Base-by-base conservation (phyloP, 352 stramenopile species). In the Phytopythium chamaehyphon region DNA sequence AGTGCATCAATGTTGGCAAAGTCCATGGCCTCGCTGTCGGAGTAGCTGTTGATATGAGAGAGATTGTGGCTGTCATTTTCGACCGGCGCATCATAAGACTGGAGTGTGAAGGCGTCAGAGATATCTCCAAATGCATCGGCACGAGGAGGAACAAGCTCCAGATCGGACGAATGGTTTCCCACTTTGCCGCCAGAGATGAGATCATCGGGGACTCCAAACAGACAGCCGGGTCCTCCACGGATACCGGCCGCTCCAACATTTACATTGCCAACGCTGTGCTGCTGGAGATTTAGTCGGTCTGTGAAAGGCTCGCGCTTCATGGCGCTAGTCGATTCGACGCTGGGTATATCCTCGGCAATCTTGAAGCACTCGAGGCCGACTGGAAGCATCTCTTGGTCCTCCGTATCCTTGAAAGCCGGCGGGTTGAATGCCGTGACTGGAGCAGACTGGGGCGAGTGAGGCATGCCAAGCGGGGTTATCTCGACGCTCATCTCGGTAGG, bases 351-450 rank as follows among this genome's bases (percentile, higher is more conserved):
- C 59, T 65, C 64, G 12, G 66, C 37, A 24, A 81, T 73, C 44
- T 70, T 67, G 47, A 77, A 81, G 51, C 64, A 78, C 9, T 81
- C 69, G 58, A 73, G 52, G 1, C 55, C 60, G 6, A 67, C 54
- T 0, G 68, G 51, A 10, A 76, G 23, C 65, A 79, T 77, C n/a
- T 76, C 64, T 1, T 65, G 43, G 40, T 76, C 62, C 6, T 74
- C 66, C 16, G 33, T 66, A 7, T 73, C 50, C 0, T 18, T 54
- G 21, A 66, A 79, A 12, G 49, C 39, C 19, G 37, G 60, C 2
- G 69, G 73, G 16, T 61, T 63, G 35, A 61, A 83, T 18, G 66
- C 70, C 44, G 37, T 36, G 6, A 21, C 14, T 9, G 45, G 6
- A 6, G 42, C 44, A 7, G 47, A 59, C 14, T 40, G 52, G 18